Base-by-base conservation (phyloP, 345 rosid species). In the Acer campestre region DNA sequence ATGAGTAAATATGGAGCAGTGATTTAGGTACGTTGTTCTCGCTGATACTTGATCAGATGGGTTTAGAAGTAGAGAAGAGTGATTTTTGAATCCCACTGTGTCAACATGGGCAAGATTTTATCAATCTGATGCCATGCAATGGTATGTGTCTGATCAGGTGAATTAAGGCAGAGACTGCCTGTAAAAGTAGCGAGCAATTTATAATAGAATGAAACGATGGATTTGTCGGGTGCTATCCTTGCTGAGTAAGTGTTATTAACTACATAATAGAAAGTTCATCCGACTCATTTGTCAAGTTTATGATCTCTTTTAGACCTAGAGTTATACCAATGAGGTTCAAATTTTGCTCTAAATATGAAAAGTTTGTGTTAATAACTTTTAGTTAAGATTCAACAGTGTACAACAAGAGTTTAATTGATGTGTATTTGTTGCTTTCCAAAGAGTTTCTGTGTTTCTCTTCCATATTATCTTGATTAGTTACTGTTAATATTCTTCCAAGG, bases 1-100 rank as follows among this genome's bases (percentile, higher is more conserved):
- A 80, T 61, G 76, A 79, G 73, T 85, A 77, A 86, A 49, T 51
- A 31, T 61, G n/a, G 38, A 67, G 31, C 29, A 63, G 64, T 16
- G 22, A 61, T 70, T 68, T 48, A 13, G 35, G 46, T 70, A 8
- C 49, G 1, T 12, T 10, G 6, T 23, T 27, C 70, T 18, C 73
- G 65, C 46, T 20, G 70, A 46, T 84, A 49, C 59, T 59, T 64
- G 40, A 59, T 46, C 42, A 68, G 59, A 63, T 22, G 59, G 17
- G 29, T 31, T 65, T 61, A 18, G 61, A 62, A 16, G 55, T 49
- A 62, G 67, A 67, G 31, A 58, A 73, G 80, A 40, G 75, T 3
- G 17, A 46, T 17, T 72, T 73, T 53, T 48, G 16, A 61, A 46
- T 44, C 29, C 61, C 66, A n/a, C 49, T 42, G 42, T 66, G 42